Evolutionary conservation across 2,329 filamentous ascomycete species (phyloP), one percentile per base, ranked within the genome.

Genomic region (Fusarium redolens): DNA sequence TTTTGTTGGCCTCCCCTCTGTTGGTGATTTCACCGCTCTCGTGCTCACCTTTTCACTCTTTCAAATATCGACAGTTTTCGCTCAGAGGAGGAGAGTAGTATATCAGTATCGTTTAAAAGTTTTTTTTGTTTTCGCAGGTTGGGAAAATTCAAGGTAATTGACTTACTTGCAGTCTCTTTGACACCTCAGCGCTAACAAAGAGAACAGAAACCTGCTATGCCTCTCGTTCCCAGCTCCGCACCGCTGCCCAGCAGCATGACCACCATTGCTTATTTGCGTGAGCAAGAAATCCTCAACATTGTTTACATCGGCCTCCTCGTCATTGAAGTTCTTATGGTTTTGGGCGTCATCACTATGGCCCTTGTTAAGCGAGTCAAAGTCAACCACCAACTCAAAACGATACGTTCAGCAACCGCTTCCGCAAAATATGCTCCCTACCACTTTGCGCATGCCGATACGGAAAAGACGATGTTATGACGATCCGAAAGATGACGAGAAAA

Each of bases 271-370:
- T 70, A 78, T 78, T 68, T 72, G 77, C 73, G 64, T 62, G 69
- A 76, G 78, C 54, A 79, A 72, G 68, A 77, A 56, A 79, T 86
- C 38, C 78, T 86, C 51, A 86, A 87, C 79, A 79, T 81, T 38
- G 74, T 87, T 52, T 87, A 85, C 84, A 81, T 87, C 52, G 82
- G 83, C 44, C 81, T 87, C n/a, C 76, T 87, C 44, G 81, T 81
- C 22, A 73, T 87, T 40, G 84, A 87, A 70, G 81, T 83, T 22
- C 65, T 85, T 47, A 82, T 87, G 80, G 82, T 87, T 7, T 65
- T 84, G 35, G 80, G 81, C 14, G 82, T 86, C 17, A 80, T 79
- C 30, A 71, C 80, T 12, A 78, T 79, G 61, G 77, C 77, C 58
- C 69, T 80, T 43, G 63, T 80, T 25, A 80, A 80, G 68, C 68